Conservation (phyloP, 179 eudicot genomes). For the Camellia oleifera region DNA sequence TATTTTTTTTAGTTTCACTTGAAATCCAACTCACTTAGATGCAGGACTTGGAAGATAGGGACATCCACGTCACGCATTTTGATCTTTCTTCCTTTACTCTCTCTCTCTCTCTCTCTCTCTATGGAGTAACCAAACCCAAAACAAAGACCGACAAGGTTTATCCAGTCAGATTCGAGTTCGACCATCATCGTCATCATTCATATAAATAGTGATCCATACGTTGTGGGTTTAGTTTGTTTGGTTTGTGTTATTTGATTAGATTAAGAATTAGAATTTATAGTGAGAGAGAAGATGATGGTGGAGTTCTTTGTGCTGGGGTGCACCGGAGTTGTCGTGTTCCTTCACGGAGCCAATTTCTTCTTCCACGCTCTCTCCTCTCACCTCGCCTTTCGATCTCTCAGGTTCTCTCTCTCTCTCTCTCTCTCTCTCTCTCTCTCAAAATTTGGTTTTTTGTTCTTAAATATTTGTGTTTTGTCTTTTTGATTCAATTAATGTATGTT, state of each 20-base stretch:
- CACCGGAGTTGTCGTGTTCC: slow-evolving; percentile 45
- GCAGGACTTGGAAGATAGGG: too few relatives aligned
- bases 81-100: too few relatives aligned
- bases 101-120: too few relatives aligned
- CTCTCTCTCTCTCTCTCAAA: slow-evolving; percentile 1
- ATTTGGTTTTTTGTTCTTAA: background rate
- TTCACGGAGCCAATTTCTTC: slow-evolving; percentile 44
- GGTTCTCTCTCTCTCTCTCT: slow-evolving; percentile 19
- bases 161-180: background rate
- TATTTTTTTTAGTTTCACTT: too few relatives aligned
- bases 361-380: slow-evolving; percentile 37
- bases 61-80: too few relatives aligned
- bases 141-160: background rate
- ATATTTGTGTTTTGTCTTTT: background rate
- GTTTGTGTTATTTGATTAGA: background rate
- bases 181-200: too few relatives aligned
- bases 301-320: slow-evolving; percentile 47
- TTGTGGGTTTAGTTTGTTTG: background rate
- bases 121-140: too few relatives aligned
- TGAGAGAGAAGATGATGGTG: slow-evolving; percentile 25
- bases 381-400: slow-evolving; percentile 44
- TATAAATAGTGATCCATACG: too few relatives aligned
- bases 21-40: too few relatives aligned
- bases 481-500: background rate
- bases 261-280: background rate